phyloP scores from a whole-genome alignment of 192 early-diverging fungal species.

The Podochytrium sp. region DNA sequence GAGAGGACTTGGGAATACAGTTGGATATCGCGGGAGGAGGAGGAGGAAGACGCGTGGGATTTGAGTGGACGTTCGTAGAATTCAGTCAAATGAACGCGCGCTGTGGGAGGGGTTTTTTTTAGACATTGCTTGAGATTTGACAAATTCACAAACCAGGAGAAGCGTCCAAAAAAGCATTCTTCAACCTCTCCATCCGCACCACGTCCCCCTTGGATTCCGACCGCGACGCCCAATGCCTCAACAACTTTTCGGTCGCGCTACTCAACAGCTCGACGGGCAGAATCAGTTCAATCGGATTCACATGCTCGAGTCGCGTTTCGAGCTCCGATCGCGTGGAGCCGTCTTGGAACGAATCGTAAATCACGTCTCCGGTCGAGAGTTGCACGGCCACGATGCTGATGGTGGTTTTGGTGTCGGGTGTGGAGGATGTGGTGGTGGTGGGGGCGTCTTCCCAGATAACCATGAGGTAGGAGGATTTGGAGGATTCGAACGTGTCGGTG shows the following conservation, averaged over 20 bases:
- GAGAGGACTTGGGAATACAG: slow-evolving; percentile 36
- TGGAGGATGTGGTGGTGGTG: slow-evolving; percentile 1
- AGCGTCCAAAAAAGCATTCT: slow-evolving; percentile 52
- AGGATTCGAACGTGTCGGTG: neutral
- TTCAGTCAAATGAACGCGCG: slow-evolving; percentile 23
- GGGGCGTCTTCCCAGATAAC: neutral
- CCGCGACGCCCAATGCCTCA: slow-evolving; percentile 29
- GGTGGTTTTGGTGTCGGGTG: slow-evolving; percentile 7
- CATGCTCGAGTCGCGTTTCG: slow-evolving; percentile 69
- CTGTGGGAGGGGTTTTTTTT: neutral
- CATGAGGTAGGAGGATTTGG: slow-evolving; percentile 12
- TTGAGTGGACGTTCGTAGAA: slow-evolving; percentile 38
- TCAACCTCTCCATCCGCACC: slow-evolving; percentile 60
- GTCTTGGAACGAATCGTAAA: slow-evolving; percentile 76
- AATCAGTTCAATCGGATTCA: slow-evolving; percentile 70
- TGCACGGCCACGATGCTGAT: slow-evolving; percentile 60
- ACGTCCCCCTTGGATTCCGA: slow-evolving; percentile 39
- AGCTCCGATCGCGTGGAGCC: slow-evolving; percentile 63
- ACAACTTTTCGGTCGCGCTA: slow-evolving; percentile 59
- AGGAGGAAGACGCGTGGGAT: neutral
- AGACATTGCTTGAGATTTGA: neutral
- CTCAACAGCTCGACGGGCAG: slow-evolving; percentile 55
- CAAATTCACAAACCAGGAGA: neutral
- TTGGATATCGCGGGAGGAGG: slow-evolving; percentile 9
- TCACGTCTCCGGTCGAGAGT: slow-evolving; percentile 67